phyloP scores from a whole-genome alignment of 768 basidiomycete species.

The Lepiota venenata region DNA sequence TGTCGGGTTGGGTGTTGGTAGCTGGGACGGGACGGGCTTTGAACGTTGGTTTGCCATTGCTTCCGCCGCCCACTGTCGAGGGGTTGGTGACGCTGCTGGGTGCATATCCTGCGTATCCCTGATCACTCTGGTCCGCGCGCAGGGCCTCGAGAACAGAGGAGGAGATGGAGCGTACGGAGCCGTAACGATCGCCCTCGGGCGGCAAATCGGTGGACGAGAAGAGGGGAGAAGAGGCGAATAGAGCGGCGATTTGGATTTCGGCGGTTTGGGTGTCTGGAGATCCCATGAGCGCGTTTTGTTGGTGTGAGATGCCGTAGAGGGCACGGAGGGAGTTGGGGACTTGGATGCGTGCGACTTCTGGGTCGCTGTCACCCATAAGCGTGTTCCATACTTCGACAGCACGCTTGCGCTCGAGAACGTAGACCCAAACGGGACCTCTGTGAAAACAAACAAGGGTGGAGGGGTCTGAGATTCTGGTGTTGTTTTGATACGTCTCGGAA shows the following conservation, averaged over 20 bases:
- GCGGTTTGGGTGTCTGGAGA: constrained; percentile 65
- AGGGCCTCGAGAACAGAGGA: constrained; percentile 40
- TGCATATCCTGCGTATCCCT: constrained; percentile 40
- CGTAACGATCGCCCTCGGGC: constrained; percentile 27
- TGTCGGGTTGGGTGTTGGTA: constrained; percentile 60
- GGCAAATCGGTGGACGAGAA: constrained; percentile 70
- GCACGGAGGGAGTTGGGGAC: constrained; percentile 70
- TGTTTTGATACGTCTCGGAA: constrained; percentile 15
- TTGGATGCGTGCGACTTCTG: constrained; percentile 48
- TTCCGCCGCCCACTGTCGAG: constrained; percentile 40
- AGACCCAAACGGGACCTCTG: constrained; percentile 90
- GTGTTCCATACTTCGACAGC: constrained; percentile 79
- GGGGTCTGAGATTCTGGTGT: constrained; percentile 7
- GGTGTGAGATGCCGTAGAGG: constrained; percentile 51
- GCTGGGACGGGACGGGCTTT: constrained; percentile 66
- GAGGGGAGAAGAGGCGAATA: constrained; percentile 82
- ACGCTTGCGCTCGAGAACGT: constrained; percentile 79
- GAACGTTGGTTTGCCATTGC: constrained; percentile 50
- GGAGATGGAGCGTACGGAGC: constrained; percentile 40
- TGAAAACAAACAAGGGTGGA: constrained; percentile 3
- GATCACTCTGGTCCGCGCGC: constrained; percentile 38
- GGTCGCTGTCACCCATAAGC: constrained; percentile 69
- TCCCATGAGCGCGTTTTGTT: constrained; percentile 72
- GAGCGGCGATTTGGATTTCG: constrained; percentile 71
- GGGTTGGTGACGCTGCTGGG: constrained; percentile 40